Evolutionary conservation across 495 filamentous ascomycete species (phyloP).

Genomic region (Aspergillus ostianus): DNA sequence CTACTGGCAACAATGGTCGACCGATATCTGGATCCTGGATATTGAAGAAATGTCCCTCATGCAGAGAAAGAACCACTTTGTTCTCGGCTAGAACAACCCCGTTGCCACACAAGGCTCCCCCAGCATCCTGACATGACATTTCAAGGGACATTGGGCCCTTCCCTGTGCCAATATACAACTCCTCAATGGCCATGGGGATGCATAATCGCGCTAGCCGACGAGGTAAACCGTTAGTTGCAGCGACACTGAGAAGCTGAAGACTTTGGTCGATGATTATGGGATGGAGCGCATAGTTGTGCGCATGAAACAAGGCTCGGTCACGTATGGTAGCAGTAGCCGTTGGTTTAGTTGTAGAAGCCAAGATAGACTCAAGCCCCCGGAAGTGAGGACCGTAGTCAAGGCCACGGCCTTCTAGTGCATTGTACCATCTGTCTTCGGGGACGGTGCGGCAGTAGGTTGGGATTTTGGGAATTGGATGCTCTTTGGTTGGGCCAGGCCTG

Average conservation of each 20-base stretch:
- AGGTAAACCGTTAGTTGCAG: conserved; percentile 14
- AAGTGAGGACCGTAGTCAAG: neutral
- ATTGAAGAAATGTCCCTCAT: neutral
- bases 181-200: conserved; percentile 7
- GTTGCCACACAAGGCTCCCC: neutral
- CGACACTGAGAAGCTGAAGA: conserved; percentile 12
- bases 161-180: conserved; percentile 1
- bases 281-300: conserved; percentile 2
- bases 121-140: neutral
- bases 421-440: neutral
- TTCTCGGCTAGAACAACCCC: neutral
- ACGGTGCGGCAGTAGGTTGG: neutral
- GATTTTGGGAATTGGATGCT: neutral
- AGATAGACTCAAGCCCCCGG: neutral
- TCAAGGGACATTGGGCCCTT: neutral
- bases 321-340: neutral
- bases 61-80: neutral
- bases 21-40: neutral
- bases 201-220: conserved; percentile 1
- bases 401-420: neutral
- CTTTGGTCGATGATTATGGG: conserved; percentile 17
- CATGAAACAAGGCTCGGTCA: neutral
- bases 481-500: neutral
- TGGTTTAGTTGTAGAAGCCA: neutral
- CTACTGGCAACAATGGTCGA: neutral